Base-by-base conservation (phyloP, 2,329 filamentous ascomycete genomes). In the Trichoderma atroviride region DNA sequence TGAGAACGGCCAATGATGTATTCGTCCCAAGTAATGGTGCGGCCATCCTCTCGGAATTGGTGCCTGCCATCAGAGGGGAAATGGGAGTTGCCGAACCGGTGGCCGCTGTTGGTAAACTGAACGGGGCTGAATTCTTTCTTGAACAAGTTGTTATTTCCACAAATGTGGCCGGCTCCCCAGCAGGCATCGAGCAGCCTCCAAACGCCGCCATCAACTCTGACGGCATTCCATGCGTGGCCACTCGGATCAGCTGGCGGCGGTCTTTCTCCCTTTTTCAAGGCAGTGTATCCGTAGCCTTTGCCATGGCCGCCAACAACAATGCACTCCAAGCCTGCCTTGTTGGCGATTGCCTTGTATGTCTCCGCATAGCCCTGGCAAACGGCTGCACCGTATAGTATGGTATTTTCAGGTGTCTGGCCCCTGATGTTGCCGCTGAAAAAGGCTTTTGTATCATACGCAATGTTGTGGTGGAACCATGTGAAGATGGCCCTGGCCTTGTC, bases 401-500 rank as follows among this genome's bases (percentile, higher is more conserved):
- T 95, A 37, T 90, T 88, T 40, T 89, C 87, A 0, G 93, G 91
- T 0, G 89, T 91, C 53, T 88, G 89, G 9, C 86, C 83, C 71
- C 89, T 85, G 37, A 97, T 83, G 58, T 83, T 88, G 43, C 89
- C 87, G 69, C 85, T 87, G 76, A 96, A 96, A 82, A 97, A 97
- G 29, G 90, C 87, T 31, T 88, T 85, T 0, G 89, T 88, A 77
- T 98, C 93, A 78, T 98, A 99, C 58, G 85, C 86, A 69, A 99
- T 90, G 75, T 98, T 98, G 79, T 98, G 90, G 80, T 98, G 95
- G 52, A 94, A 89, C 96, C 96, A 99, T 1, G 92, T 93, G 78
- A 98, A 98, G 70, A 99, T 92, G 2, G 89, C 93, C 33, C 96
- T 87, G 2, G 96, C 95, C 81, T 97, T 97, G 79, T 98, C 95